Base-by-base conservation (phyloP, 805 yeast species). In the Barnettozyma pratensis region DNA sequence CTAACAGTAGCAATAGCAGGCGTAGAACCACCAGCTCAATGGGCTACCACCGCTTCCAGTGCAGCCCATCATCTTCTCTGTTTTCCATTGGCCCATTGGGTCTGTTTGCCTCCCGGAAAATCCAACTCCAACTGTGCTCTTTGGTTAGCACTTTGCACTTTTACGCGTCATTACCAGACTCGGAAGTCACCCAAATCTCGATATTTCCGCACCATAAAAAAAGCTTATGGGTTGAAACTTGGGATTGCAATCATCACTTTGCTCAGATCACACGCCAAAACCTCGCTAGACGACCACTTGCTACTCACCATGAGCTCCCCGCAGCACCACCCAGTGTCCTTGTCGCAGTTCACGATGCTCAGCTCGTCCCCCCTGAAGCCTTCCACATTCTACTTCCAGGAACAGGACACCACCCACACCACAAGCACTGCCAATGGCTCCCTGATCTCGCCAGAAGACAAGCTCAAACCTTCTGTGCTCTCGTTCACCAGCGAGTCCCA, bases 291-390 rank as follows among this genome's bases (percentile, higher is more conserved):
- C 19, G 19, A 19, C 19, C 30, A 14, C n/a, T 30, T 8, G 36
- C 35, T 11, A 19, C 32, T 31, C 31, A 34, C 9, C 25, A 54
- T 52, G 57, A 52, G 55, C 39, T 54, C 57, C 3, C 57, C 57
- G 8, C 48, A 47, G 7, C 47, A 54, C 12, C 55, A 44, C 32
- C 38, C 50, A 4, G 41, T 52, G 30, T 50, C 54, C 1, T 35
- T 52, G 28, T 54, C 57, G 1, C 53, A 54, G 27, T 54, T 48
- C 48, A 47, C 56, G 8, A 54, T 54, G 48, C 40, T 54, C 45
- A 49, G 48, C 48, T 52, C 55, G 8, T 55, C 58, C 1, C 58
- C 58, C 5, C 30, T 55, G 40, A 55, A 55, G 28, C 49, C 53
- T 4, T 54, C 58, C 25, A 51, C 37, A 6, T 55, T 41, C 29